These are phyloP conservation scores for Chenopodium album DNA, from an alignment of 148 eudicot genomes.

Conservation along the genomic window DNA sequence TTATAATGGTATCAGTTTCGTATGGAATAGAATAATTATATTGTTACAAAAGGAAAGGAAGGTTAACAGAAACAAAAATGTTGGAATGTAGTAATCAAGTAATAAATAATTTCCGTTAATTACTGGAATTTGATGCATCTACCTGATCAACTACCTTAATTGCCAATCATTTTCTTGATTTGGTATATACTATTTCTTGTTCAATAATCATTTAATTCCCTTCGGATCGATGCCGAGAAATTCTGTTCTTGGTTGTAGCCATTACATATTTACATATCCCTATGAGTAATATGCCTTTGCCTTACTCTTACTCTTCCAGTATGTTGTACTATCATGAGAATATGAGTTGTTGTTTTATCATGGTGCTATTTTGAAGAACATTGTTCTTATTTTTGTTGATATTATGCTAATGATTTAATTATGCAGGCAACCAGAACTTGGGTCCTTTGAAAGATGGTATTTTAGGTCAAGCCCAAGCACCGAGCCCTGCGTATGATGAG, in stretches of 20 bases:
- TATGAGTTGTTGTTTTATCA: background rate
- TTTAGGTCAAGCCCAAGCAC: constrained; percentile 56
- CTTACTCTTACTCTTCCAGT: background rate
- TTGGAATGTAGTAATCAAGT: constrained; percentile 17
- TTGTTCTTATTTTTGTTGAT: background rate
- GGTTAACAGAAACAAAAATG: background rate
- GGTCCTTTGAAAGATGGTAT: constrained; percentile 53
- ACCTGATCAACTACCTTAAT: background rate
- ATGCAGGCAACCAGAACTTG: constrained; percentile 56
- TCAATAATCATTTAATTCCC: background rate
- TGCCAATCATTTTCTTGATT: background rate
- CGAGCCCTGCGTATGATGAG: constrained; percentile 50
- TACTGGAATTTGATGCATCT: constrained; percentile 16
- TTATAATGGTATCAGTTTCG: background rate
- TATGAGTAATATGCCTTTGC: background rate
- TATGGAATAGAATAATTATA: background rate
- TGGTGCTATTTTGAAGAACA: background rate
- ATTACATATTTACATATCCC: background rate
- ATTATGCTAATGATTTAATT: constrained; percentile 16
- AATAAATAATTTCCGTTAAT: constrained; percentile 17
- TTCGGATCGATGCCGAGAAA: background rate
- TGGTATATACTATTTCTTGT: background rate
- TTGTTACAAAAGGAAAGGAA: background rate
- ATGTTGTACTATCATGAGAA: background rate
- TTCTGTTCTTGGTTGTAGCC: background rate